These are phyloP conservation scores for Crithidia mellificae DNA, from an alignment of 208 protist genomes.

Conservation along the genomic window DNA sequence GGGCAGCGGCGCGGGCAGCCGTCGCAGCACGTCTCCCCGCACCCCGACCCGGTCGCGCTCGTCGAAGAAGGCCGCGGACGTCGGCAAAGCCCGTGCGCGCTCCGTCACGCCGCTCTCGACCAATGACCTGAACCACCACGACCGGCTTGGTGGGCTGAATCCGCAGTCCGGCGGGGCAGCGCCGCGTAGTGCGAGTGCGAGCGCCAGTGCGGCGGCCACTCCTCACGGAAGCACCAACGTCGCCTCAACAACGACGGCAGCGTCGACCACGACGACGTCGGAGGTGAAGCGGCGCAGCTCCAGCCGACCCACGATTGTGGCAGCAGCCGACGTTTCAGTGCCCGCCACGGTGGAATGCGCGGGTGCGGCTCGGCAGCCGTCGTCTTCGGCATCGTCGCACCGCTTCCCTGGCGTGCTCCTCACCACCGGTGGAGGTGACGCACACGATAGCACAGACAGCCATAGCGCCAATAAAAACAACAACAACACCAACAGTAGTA, in stretches of 20 bases:
- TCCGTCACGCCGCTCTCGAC: slow-evolving; percentile 8
- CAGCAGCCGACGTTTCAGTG: not conserved
- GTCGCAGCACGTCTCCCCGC: slow-evolving; percentile 11
- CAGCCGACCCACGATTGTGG: not conserved
- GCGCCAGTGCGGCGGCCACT: no score
- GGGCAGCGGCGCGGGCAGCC: not conserved
- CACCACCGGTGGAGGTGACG: not conserved
- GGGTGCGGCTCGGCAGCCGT: not conserved
- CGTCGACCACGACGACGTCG: not conserved
- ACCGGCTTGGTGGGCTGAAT: no score
- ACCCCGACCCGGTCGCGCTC: not conserved
- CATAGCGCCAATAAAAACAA: no score
- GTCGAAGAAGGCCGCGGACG: not conserved
- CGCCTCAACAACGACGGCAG: not conserved
- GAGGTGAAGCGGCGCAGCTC: not conserved
- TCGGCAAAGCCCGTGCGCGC: not conserved
- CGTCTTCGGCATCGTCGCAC: not conserved
- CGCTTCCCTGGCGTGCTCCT: not conserved
- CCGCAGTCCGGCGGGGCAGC: no score
- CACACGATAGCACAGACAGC: no score
- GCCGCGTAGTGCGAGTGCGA: no score
- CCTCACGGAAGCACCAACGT: no score
- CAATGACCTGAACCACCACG: not conserved
- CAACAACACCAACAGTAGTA: not conserved
- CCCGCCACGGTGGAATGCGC: not conserved